These are phyloP conservation scores for Harrya chromipes DNA, from an alignment of 768 basidiomycete genomes.

Conservation along the genomic window DNA sequence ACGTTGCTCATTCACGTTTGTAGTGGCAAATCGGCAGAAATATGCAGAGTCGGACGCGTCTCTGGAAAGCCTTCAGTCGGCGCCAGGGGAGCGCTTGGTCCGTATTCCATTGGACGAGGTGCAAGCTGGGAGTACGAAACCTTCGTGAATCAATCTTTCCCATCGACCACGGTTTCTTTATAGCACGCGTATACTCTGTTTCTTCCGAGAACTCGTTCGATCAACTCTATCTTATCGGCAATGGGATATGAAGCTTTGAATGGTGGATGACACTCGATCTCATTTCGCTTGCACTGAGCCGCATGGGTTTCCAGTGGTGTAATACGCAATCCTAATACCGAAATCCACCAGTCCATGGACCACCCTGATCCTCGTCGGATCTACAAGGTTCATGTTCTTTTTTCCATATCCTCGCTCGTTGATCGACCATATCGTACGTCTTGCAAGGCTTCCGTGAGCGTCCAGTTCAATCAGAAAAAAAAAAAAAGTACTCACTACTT, in stretches of 20 bases:
- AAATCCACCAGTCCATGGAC: neutral
- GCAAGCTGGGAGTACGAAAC: slow-evolving; percentile 28
- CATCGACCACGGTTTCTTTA: neutral
- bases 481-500: neutral
- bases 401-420: neutral
- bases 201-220: neutral
- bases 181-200: neutral
- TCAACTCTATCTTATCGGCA: neutral
- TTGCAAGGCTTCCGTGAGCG: neutral
- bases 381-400: neutral
- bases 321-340: neutral
- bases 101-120: slow-evolving; percentile 73
- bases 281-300: neutral
- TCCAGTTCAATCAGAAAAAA: neutral
- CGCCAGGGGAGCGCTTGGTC: slow-evolving; percentile 59
- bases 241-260: neutral
- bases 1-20: neutral
- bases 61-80: slow-evolving; percentile 9
- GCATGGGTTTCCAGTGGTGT: neutral
- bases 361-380: neutral
- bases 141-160: slow-evolving; percentile 5
- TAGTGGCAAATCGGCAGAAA: slow-evolving; percentile 51
- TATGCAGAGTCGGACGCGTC: slow-evolving; percentile 26
- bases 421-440: neutral
- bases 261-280: neutral